Conservation (phyloP, 2,329 filamentous ascomycete genomes). For the Thermothelomyces thermophilus region DNA sequence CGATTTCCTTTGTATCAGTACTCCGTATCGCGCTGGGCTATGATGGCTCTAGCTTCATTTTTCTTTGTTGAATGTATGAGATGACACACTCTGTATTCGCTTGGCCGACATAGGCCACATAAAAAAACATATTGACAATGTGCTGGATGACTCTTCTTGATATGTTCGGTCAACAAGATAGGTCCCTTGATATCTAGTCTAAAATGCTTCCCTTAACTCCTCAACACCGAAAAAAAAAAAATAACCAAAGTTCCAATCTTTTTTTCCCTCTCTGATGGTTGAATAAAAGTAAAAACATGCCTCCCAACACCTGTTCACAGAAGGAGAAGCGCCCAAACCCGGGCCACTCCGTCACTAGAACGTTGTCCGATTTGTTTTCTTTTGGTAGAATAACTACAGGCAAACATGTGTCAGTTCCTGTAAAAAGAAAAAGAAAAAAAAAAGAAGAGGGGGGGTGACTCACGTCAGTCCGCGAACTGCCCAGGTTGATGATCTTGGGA, state of each 20-base stretch:
- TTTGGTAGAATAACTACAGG: constrained; percentile 55
- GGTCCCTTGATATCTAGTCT: constrained; percentile 7
- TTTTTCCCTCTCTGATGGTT: no score
- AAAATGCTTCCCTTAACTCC: constrained; percentile 2
- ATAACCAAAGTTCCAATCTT: not conserved
- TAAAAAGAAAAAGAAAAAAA: not conserved
- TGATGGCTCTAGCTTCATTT: not conserved
- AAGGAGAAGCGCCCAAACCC: constrained; percentile 39
- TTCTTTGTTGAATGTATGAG: constrained; percentile 12
- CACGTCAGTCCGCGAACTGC: constrained; percentile 90
- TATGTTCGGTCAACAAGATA: not conserved
- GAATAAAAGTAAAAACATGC: not conserved
- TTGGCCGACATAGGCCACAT: not conserved
- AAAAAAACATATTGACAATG: not conserved
- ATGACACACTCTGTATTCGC: constrained; percentile 8
- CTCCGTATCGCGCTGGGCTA: not conserved
- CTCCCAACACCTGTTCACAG: not conserved
- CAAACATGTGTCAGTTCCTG: constrained; percentile 21
- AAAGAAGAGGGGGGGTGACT: constrained; percentile 26
- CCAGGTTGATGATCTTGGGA: constrained; percentile 98
- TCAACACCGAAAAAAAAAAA: constrained; percentile 5
- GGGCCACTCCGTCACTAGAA: constrained; percentile 47
- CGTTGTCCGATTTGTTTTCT: constrained; percentile 52
- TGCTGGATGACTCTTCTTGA: not conserved
- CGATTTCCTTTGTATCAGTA: constrained; percentile 12